Evolutionary conservation across 139 green algal species (phyloP).

Genomic region (Chlorella sp.): DNA sequence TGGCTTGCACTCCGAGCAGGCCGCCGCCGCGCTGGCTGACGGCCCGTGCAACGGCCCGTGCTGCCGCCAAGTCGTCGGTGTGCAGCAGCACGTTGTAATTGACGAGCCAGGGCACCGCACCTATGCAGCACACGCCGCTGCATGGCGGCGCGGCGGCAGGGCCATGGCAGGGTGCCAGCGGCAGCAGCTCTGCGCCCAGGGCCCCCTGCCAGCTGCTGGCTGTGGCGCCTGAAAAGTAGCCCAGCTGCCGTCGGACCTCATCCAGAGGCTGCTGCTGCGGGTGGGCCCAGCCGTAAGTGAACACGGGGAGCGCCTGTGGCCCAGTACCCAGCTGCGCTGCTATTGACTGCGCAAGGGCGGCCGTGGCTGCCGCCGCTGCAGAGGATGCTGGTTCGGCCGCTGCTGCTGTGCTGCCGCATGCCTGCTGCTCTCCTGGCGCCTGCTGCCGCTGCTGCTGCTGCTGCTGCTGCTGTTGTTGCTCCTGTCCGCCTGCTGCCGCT

Average conservation of each 20-base stretch:
- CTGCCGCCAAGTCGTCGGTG: constrained; percentile 46
- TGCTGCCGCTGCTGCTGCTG: background rate
- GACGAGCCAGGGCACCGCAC: constrained; percentile 73
- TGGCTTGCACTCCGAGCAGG: constrained; percentile 71
- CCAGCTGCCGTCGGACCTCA: constrained; percentile 58
- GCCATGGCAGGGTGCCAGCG: constrained; percentile 40
- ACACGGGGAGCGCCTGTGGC: constrained; percentile 55
- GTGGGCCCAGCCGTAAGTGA: constrained; percentile 72
- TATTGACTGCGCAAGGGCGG: constrained; percentile 30
- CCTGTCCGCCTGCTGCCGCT: background rate
- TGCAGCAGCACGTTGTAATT: constrained; percentile 84
- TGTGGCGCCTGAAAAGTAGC: constrained; percentile 44
- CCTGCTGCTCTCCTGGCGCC: background rate
- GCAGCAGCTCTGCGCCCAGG: background rate
- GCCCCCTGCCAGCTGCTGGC: background rate
- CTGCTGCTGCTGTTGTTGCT: background rate
- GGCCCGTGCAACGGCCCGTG: constrained; percentile 50
- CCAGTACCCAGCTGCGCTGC: constrained; percentile 21
- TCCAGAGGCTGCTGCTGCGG: constrained; percentile 46
- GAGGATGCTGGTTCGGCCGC: background rate
- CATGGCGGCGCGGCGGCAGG: constrained; percentile 12
- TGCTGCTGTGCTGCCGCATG: background rate
- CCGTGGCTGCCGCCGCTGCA: constrained; percentile 11
- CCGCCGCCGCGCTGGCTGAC: constrained; percentile 78
- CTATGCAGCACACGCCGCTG: constrained; percentile 64